Conservation (phyloP, 345 rosid genomes). For the Linum trigynum region DNA sequence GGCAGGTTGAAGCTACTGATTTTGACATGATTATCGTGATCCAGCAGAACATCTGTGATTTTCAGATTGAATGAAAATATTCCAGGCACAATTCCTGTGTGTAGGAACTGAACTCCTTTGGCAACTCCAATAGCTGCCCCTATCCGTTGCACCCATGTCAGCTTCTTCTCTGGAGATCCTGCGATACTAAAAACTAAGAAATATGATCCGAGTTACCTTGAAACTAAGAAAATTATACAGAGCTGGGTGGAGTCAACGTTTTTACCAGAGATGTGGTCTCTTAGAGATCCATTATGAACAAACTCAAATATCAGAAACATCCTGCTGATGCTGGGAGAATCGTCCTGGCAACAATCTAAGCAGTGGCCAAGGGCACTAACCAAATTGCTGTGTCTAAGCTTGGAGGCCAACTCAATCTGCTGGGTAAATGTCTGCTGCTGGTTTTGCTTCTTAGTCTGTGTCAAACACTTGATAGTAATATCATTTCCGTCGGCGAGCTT, state of each 20-base stretch:
- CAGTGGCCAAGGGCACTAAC: slow-evolving; percentile 61
- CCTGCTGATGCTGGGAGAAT: slow-evolving; percentile 25
- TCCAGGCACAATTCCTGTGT: slow-evolving; percentile 51
- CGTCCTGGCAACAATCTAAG: slow-evolving; percentile 29
- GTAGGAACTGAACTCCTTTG: slow-evolving; percentile 52
- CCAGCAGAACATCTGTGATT: slow-evolving; percentile 46
- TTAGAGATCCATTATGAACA: slow-evolving; percentile 31
- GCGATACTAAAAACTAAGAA: slow-evolving; percentile 2
- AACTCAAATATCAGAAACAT: slow-evolving; percentile 44
- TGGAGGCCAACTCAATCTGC: slow-evolving; percentile 43
- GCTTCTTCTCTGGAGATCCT: slow-evolving; percentile 19
- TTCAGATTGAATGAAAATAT: slow-evolving; percentile 35
- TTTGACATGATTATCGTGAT: slow-evolving; percentile 39
- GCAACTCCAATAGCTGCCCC: slow-evolving; percentile 37
- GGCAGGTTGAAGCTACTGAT: slow-evolving; percentile 39
- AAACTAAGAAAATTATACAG: not conserved
- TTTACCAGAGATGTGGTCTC: slow-evolving; percentile 35
- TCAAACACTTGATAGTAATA: slow-evolving; percentile 33
- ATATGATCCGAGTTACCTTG: not conserved
- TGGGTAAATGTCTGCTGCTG: slow-evolving; percentile 30
- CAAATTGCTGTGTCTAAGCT: slow-evolving; percentile 48
- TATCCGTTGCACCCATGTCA: slow-evolving; percentile 42
- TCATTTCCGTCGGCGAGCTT: slow-evolving; percentile 29
- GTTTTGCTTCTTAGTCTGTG: slow-evolving; percentile 28
- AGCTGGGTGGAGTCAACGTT: not conserved